Conservation (phyloP, 78 protist species). For the Guillardia theta region DNA sequence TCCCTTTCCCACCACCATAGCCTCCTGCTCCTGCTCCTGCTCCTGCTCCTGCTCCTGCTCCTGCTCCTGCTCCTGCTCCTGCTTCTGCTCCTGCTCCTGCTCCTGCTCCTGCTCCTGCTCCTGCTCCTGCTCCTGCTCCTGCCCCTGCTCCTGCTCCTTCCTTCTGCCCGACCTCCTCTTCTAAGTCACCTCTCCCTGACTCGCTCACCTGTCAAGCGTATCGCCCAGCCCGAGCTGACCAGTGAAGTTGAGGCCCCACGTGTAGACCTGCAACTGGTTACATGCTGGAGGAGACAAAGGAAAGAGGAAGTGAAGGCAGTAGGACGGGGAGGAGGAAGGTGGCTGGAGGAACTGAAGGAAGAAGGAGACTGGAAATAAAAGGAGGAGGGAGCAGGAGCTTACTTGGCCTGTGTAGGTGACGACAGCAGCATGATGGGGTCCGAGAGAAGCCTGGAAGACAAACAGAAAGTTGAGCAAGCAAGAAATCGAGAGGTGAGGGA, state of each 20-base stretch:
- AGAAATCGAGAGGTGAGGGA: no score
- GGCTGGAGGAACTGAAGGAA: no score
- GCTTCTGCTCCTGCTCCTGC: neutral
- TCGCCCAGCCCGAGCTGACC: neutral
- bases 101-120: neutral
- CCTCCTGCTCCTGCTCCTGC: no score
- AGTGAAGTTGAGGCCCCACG: neutral
- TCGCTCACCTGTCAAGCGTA: neutral
- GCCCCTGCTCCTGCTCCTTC: neutral
- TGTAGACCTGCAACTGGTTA: neutral
- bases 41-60: no score
- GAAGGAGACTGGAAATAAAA: no score
- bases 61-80: no score
- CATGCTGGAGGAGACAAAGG: no score
- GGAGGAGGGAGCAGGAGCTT: no score
- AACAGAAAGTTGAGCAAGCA: no score
- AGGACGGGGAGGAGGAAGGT: no score
- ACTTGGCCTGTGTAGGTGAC: neutral
- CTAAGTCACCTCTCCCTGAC: neutral
- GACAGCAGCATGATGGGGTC: neutral
- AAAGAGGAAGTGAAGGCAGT: no score
- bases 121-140: neutral
- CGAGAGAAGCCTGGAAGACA: neutral
- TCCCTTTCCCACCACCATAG: no score
- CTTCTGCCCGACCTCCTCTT: neutral